Evolutionary conservation across 352 stramenopile genomes (phyloP).

Genomic region (Pythium phragmitis): DNA sequence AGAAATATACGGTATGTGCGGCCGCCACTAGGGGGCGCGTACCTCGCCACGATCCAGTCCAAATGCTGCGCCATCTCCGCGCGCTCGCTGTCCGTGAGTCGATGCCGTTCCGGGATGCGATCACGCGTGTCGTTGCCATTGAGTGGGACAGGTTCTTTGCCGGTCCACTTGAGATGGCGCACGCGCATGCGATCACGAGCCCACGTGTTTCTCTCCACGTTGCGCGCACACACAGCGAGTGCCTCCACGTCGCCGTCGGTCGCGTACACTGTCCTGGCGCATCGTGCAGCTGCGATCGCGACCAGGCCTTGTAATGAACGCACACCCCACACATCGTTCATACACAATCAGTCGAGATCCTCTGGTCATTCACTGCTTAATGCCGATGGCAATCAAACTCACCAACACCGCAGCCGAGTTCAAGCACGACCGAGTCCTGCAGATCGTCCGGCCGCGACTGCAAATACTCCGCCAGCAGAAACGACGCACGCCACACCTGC

Average conservation of each 20-base stretch:
- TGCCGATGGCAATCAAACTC: not conserved
- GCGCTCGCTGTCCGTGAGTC: conserved; percentile 36
- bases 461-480: conserved; percentile 58
- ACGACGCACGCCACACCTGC: conserved; percentile 44
- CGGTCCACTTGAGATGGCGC: conserved; percentile 29
- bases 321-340: not conserved
- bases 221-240: conserved; percentile 36
- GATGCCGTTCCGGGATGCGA: conserved; percentile 16
- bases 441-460: conserved; percentile 24
- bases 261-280: conserved; percentile 41
- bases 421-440: conserved; percentile 35
- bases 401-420: conserved; percentile 62
- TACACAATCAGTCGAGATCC: conserved; percentile 5
- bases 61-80: not conserved
- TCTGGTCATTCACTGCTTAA: not conserved
- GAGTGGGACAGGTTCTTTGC: not conserved
- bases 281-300: conserved; percentile 38
- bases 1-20: not conserved
- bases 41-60: conserved; percentile 35
- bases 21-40: not conserved
- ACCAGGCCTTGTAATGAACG: conserved; percentile 34
- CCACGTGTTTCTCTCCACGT: conserved; percentile 33
- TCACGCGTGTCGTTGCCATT: not conserved
- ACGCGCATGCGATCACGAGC: conserved; percentile 30
- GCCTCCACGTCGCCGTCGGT: conserved; percentile 43